Base-by-base conservation (phyloP, 2,329 filamentous ascomycete species). In the Helminthosporium solani region DNA sequence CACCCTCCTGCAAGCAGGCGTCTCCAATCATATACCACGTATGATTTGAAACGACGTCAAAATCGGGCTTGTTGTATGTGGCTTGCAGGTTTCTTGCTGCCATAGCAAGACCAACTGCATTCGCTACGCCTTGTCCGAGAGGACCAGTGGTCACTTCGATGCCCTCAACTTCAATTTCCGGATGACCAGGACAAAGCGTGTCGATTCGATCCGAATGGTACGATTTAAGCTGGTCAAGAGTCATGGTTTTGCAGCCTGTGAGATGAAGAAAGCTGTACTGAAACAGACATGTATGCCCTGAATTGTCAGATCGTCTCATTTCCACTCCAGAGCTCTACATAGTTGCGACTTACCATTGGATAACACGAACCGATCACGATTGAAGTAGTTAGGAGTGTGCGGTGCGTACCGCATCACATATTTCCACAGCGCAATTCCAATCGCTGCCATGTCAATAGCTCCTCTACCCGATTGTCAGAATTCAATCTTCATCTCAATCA, bases 321-420 rank as follows among this genome's bases (percentile, higher is more conserved):
- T n/a, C n/a, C n/a, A n/a, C n/a, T n/a, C n/a, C n/a, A n/a, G n/a
- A n/a, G n/a, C n/a, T n/a, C n/a, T n/a, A n/a, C n/a, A n/a, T n/a
- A n/a, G n/a, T 42, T 19, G 21, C 7, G 30, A 27, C 50, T 42
- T 33, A 71, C 70, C 82, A 53, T 84, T 85, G 18, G 80, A 84
- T 9, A 85, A 71, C 6, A 85, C 77, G 55, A 85, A 84, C 18
- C 81, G 76, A 54, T 85, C 82, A 28, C 82, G 73, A 61, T 85
- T 82, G 71, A 84, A 83, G 62, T 71, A 85, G 33, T 73, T 58
- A 7, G 78, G 76, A 33, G 76, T 76, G n/a, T 69, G 66, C 0
- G 82, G 81, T 2, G 78, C 75, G 57, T 82, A 85, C 36, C 73
- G 72, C 82, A 85, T 85, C 4, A 73, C 72, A 58, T 85, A 83